Base-by-base conservation (phyloP, 108 stramenopile species). In the Cyclotella choctawhatcheeana region DNA sequence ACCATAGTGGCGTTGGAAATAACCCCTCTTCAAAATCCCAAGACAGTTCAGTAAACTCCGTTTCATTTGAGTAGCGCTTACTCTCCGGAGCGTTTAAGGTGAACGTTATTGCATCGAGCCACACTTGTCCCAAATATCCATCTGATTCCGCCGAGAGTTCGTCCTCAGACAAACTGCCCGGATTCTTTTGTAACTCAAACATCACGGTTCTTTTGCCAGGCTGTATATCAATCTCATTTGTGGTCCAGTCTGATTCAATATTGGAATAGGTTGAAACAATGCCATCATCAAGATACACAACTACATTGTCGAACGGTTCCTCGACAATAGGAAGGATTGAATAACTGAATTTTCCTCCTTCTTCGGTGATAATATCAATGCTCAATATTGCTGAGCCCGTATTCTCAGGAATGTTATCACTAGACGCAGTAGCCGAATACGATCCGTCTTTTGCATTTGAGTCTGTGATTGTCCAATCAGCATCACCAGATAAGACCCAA, bases 341-440 rank as follows among this genome's bases (percentile, higher is more conserved):
- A 58, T 68, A 70, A 0, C 27, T 44, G 5, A 81, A 20, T 20
- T 25, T 56, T 8, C 80, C 80, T 64, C 80, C 80, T 45, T 56
- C 34, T 32, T 81, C 80, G 13, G 80, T 81, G 5, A 81, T 74
- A 14, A 81, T 74, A 40, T 70, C 80, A 40, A 81, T 81, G 64
- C 69, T 81, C 30, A 81, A 71, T 53, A 52, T 60, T 18, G 68
- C 53, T 0, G 27, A 18, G 14, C 80, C 80, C 44, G 80, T 56
- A 17, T 35, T 7, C 16, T 35, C 61, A 29, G 54, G 34, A 20
- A 81, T 81, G 33, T 69, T 63, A 34, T 34, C 27, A 1, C 73
- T 40, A 14, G 47, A 34, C 7, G 58, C 40, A 31, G 80, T 74
- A 10, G 80, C 80, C 8, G 80, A 69, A 24, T 52, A 71, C 17